phyloP scores from a whole-genome alignment of 352 stramenopile genomes.

The Pythium insidiosum region DNA sequence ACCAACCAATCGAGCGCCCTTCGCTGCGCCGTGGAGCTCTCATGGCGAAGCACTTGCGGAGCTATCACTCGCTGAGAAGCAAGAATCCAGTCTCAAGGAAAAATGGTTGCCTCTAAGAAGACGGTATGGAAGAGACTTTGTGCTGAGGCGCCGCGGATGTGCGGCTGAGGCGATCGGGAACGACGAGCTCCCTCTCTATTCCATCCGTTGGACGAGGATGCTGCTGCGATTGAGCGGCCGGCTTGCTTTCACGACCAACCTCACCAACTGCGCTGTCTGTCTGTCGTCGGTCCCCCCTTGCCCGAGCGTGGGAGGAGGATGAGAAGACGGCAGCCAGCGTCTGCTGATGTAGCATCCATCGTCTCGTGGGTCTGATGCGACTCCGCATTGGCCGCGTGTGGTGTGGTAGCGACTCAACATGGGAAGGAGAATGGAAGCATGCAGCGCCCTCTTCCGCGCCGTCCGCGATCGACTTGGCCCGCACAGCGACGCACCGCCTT shows the following conservation, averaged over 20 bases:
- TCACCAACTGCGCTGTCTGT: not conserved
- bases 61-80: constrained; percentile 63
- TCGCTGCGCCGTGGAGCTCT: constrained; percentile 3
- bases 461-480: no score
- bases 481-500: constrained; percentile 1
- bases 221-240: no score
- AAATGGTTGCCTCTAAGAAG: constrained; percentile 90
- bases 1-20: constrained; percentile 6
- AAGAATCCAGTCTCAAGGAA: constrained; percentile 56
- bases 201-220: constrained; percentile 58
- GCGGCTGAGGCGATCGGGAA: constrained; percentile 7
- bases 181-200: constrained; percentile 16
- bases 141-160: not conserved
- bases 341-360: no score
- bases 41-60: constrained; percentile 44
- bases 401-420: not conserved
- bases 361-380: no score
- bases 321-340: no score
- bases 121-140: constrained; percentile 62
- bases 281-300: not conserved
- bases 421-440: not conserved
- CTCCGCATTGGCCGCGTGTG: no score
- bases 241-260: constrained; percentile 8
- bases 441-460: not conserved
- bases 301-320: no score